phyloP scores from a whole-genome alignment of 345 rosid species.

The Acer saccharum region DNA sequence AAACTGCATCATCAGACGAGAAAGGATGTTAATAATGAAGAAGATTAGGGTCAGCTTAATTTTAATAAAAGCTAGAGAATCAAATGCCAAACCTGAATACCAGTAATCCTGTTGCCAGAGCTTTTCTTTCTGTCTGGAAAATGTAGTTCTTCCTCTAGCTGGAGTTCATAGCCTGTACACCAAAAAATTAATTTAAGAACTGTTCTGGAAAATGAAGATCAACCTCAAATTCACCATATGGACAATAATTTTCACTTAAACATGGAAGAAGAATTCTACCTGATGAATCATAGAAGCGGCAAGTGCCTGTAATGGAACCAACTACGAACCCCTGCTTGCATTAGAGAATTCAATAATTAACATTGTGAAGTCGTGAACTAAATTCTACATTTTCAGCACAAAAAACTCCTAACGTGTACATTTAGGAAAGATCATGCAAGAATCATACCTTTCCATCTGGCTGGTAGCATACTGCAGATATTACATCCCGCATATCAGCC shows the following conservation, averaged over 20 bases:
- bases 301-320: conserved; percentile 68
- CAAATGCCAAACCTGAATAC: conserved; percentile 57
- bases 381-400: background rate
- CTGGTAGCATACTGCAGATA: conserved; percentile 75
- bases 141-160: conserved; percentile 49
- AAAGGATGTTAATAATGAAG: conserved; percentile 14
- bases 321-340: conserved; percentile 66
- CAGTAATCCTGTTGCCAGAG: conserved; percentile 60
- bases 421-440: conserved; percentile 3
- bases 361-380: conserved; percentile 1
- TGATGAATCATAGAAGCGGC: conserved; percentile 68
- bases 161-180: conserved; percentile 44
- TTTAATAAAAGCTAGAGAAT: background rate
- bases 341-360: conserved; percentile 19
- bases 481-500: conserved; percentile 65
- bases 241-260: background rate
- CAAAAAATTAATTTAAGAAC: background rate
- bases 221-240: background rate
- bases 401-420: background rate
- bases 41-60: background rate
- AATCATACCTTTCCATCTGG: conserved; percentile 71
- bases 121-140: conserved; percentile 50
- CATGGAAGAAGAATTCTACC: conserved; percentile 29
- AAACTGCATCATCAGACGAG: conserved; percentile 47
- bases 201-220: background rate